Conservation (phyloP, 495 filamentous ascomycete genomes). For the Neurospora sp. region DNA sequence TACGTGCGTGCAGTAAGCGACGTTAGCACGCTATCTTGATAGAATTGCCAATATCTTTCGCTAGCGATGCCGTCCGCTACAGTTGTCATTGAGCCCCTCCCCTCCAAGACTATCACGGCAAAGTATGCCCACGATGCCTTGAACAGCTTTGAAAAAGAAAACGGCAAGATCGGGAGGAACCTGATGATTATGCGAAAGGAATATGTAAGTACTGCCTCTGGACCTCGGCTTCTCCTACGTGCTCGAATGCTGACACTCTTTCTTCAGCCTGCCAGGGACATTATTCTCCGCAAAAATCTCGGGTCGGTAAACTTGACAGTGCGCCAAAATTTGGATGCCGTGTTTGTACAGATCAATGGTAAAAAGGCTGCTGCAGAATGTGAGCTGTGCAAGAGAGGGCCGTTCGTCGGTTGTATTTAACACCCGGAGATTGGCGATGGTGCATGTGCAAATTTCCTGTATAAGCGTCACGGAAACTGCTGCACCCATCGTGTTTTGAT, state of each 20-base stretch:
- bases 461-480: not conserved
- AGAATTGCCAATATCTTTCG: not conserved
- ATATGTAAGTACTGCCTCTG: not conserved
- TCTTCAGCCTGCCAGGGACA: not conserved
- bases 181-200: not conserved
- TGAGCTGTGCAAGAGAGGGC: not conserved
- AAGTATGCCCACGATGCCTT: not conserved
- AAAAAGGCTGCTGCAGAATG: not conserved
- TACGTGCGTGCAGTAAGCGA: not conserved
- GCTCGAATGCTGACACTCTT: not conserved
- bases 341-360: not conserved
- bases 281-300: not conserved
- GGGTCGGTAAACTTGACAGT: not conserved
- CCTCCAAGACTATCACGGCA: not conserved
- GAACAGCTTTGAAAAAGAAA: not conserved
- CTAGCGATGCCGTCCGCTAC: not conserved
- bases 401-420: not conserved
- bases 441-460: not conserved
- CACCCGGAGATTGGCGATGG: not conserved
- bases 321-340: not conserved
- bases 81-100: not conserved
- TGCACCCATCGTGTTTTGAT: not conserved
- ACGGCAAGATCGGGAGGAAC: not conserved
- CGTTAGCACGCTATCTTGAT: not conserved
- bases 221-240: not conserved